Evolutionary conservation across 2,329 filamentous ascomycete genomes (phyloP), one percentile per base, ranked within the genome.

Genomic region (Aspergillus tanneri): DNA sequence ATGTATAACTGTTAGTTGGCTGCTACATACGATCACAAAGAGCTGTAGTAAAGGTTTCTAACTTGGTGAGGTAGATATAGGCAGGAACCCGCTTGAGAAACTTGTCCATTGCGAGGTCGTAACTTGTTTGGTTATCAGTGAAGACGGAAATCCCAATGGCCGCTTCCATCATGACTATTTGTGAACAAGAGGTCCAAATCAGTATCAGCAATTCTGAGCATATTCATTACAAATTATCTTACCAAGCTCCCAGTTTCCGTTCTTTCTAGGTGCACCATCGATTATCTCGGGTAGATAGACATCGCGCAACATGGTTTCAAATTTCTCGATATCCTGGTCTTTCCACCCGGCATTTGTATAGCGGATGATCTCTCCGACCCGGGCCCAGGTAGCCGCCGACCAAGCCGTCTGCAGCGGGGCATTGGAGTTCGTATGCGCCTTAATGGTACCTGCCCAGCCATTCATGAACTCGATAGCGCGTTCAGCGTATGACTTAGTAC

Each of bases 201-300:
- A n/a, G n/a, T n/a, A n/a, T n/a, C n/a, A n/a, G n/a, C n/a, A n/a
- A n/a, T n/a, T n/a, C n/a, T n/a, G n/a, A n/a, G n/a, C n/a, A n/a
- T n/a, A n/a, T n/a, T n/a, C n/a, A n/a, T n/a, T n/a, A n/a, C n/a
- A n/a, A n/a, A n/a, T n/a, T n/a, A 10, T 49, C 49, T 43, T 47
- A 62, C 58, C 52, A n/a, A 65, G 35, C 27, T 65, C 57, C 62
- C 60, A 64, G 30, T 63, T 65, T 16, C 55, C 55, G 36, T 56
- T 52, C 43, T 56, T 51, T 21, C 36, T 46, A 5, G 47, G 37
- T 10, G 60, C 58, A 10, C 43, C 47, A 4, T 34, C 30, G 19
- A 53, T 52, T 18, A 56, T 47, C n/a, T 54, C 35, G 8, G 61
- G 61, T 18, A 65, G 43, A 48, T 66, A 63, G 2, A 61, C 61